These are phyloP conservation scores for Tolypocladium tropicale DNA, from an alignment of 2,329 filamentous ascomycete genomes.

Conservation along the genomic window DNA sequence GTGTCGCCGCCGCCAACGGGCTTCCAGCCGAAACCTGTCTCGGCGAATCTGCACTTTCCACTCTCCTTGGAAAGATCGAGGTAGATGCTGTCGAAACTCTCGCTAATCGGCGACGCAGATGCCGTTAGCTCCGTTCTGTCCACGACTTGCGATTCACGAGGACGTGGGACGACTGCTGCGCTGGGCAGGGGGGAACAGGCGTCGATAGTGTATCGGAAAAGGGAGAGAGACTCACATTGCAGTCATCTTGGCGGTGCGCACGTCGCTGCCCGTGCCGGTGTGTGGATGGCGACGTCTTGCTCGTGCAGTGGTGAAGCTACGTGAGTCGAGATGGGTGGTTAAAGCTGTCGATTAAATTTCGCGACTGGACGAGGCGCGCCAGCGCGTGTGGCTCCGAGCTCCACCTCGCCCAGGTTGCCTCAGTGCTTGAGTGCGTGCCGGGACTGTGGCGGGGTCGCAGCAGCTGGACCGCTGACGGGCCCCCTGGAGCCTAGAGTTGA, in stretches of 20 bases:
- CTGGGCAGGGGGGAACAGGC: not conserved
- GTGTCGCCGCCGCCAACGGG: constrained; percentile 78
- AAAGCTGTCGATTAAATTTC: not conserved
- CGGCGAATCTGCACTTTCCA: constrained; percentile 89
- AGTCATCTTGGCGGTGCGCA: constrained; percentile 19
- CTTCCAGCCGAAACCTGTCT: constrained; percentile 94
- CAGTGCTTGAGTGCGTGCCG: not conserved
- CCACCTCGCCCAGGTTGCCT: too few species aligned
- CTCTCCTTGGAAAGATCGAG: constrained; percentile 88
- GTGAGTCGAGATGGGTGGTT: not conserved
- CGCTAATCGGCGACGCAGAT: constrained; percentile 31
- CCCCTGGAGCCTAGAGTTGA: not conserved
- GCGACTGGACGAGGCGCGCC: not conserved
- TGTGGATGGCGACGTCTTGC: not conserved
- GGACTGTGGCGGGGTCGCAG: too few species aligned
- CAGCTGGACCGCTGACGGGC: not conserved
- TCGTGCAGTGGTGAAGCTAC: not conserved
- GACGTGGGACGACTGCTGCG: not conserved
- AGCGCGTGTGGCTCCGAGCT: too few species aligned
- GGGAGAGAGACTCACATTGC: constrained; percentile 21
- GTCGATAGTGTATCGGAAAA: not conserved
- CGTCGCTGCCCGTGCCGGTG: not conserved
- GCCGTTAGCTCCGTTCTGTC: not conserved
- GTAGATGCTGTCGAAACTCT: constrained; percentile 96
- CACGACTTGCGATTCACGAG: not conserved